A percentile compares a stretch with the other conserved stretches of the same genome.
phyloP scores from a whole-genome alignment of 257 asterid genomes.

The Catharanthus roseus region DNA sequence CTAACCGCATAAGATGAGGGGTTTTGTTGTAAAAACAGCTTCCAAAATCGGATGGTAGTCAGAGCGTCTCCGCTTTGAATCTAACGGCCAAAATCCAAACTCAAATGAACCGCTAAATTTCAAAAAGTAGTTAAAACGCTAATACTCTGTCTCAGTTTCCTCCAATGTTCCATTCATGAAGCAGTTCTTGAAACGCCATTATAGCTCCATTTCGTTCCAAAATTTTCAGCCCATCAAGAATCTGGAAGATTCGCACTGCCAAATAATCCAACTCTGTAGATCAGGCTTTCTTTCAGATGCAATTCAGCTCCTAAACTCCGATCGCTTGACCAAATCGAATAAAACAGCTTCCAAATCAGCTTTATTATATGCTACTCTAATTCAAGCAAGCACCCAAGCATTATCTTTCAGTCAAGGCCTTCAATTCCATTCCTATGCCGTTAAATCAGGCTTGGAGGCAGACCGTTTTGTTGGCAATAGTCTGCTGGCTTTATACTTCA shows the following conservation, averaged over 20 bases:
- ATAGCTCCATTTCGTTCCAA: constrained; percentile 16
- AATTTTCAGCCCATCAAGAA: constrained; percentile 4
- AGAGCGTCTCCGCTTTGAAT: background rate
- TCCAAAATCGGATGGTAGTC: background rate
- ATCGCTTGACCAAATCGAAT: background rate
- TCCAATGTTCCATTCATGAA: constrained; percentile 27
- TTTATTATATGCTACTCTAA: constrained; percentile 39
- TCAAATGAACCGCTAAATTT: background rate
- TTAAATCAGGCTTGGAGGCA: constrained; percentile 53
- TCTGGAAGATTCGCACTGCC: constrained; percentile 18
- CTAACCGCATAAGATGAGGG: background rate
- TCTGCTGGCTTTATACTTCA: constrained; percentile 63
- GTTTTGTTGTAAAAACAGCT: background rate
- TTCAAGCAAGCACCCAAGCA: constrained; percentile 52
- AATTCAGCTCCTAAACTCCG: constrained; percentile 38
- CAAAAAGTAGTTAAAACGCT: background rate
- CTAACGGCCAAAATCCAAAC: background rate
- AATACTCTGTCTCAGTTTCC: background rate
- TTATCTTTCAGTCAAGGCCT: constrained; percentile 42
- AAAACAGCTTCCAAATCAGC: constrained; percentile 15
- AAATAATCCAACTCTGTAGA: constrained; percentile 50
- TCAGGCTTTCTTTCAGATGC: constrained; percentile 39
- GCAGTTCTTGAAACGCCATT: constrained; percentile 37
- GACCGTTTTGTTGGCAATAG: constrained; percentile 82
- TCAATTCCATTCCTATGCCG: constrained; percentile 66